A percentile compares a stretch with the other conserved stretches of the same genome.
These are phyloP conservation scores for Citrus maxima DNA, from an alignment of 345 rosid genomes.

Conservation along the genomic window DNA sequence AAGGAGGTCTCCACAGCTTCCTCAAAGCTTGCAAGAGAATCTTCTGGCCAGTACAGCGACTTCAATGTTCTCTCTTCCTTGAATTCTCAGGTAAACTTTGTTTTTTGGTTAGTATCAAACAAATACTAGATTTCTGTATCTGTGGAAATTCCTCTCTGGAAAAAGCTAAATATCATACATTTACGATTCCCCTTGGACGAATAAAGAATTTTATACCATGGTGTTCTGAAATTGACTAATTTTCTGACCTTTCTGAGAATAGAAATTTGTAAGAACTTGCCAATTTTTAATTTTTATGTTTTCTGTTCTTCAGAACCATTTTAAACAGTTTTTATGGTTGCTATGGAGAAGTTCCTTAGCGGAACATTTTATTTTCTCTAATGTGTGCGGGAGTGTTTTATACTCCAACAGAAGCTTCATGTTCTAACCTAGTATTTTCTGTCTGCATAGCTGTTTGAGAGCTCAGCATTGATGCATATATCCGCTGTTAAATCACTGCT, in stretches of 20 bases:
- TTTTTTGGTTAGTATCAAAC: not conserved
- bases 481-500: conserved; percentile 97
- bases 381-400: not conserved
- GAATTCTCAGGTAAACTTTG: conserved; percentile 78
- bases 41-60: conserved; percentile 79
- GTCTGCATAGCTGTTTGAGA: conserved; percentile 78
- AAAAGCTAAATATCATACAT: not conserved
- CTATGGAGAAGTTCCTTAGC: not conserved
- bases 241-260: not conserved
- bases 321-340: not conserved
- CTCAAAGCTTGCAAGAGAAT: conserved; percentile 71
- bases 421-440: conserved; percentile 40
- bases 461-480: conserved; percentile 95
- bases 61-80: conserved; percentile 86
- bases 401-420: conserved; percentile 9
- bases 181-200: not conserved
- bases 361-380: not conserved
- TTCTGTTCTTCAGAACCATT: not conserved
- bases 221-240: not conserved
- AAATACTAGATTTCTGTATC: not conserved
- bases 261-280: not conserved
- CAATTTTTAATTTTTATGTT: not conserved
- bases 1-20: conserved; percentile 80
- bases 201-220: not conserved
- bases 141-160: not conserved